Evolutionary conservation across 352 stramenopile genomes (phyloP).

Genomic region (Phytophthora hybrid): DNA sequence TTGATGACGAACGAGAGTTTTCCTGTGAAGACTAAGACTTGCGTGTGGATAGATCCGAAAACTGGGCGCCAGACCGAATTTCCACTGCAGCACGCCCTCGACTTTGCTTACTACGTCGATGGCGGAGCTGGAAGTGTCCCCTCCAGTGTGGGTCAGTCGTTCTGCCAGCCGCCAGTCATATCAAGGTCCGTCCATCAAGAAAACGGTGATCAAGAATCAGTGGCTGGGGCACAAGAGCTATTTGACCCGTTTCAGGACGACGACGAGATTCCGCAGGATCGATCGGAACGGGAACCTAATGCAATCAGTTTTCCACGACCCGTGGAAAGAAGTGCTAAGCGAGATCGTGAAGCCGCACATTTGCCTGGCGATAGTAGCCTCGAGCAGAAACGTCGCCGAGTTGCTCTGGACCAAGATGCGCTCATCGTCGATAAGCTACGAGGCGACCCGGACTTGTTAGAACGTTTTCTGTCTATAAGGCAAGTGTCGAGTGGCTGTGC

Average conservation of each 20-base stretch:
- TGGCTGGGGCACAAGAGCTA: not conserved
- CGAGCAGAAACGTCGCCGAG: no score
- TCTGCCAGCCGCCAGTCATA: not conserved
- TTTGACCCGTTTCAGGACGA: conserved; percentile 8
- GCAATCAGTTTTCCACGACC: no score
- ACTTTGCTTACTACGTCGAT: not conserved
- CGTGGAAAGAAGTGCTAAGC: no score
- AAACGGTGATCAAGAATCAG: not conserved
- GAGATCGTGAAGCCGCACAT: no score
- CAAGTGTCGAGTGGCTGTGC: no score
- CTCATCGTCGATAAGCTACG: not conserved
- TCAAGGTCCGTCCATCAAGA: not conserved
- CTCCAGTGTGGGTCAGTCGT: not conserved
- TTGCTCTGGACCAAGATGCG: not conserved
- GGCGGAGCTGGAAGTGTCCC: not conserved
- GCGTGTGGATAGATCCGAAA: conserved; percentile 1
- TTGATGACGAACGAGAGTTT: not conserved
- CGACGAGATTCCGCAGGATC: not conserved
- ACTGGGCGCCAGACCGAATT: not conserved
- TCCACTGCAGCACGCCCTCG: not conserved
- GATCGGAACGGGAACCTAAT: not conserved
- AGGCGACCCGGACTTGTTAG: not conserved
- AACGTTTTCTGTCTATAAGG: not conserved
- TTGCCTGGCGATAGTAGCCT: no score
- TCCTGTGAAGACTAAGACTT: not conserved